A percentile compares a stretch with the other conserved stretches of the same genome.
phyloP scores from a whole-genome alignment of 78 protist species.

The Cyanophora paradoxa region DNA sequence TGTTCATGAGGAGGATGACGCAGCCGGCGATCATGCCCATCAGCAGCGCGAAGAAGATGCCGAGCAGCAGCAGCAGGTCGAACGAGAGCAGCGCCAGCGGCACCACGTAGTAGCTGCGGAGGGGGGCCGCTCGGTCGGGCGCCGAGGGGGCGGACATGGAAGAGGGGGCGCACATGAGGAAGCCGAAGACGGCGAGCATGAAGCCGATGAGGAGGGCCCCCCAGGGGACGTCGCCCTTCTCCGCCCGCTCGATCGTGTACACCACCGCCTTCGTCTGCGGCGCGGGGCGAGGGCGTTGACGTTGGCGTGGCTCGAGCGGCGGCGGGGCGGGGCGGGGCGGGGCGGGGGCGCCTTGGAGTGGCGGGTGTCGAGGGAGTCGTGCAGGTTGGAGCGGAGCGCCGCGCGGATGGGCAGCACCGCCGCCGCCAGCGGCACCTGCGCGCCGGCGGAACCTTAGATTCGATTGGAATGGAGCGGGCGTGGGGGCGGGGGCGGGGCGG shows the following conservation, averaged over 20 bases:
- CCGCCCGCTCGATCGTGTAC: conserved; percentile 58
- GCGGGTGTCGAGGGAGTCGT: conserved; percentile 64
- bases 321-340: neutral
- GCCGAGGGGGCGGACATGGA: neutral
- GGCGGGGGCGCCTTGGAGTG: conserved; percentile 23
- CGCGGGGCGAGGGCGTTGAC: too few species aligned
- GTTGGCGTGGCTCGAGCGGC: neutral
- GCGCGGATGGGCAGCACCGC: conserved; percentile 69
- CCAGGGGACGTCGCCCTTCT: conserved; percentile 12
- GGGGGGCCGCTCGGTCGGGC: neutral
- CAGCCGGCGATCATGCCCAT: conserved; percentile 74
- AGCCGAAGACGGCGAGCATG: conserved; percentile 47
- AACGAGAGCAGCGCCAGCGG: conserved; percentile 70
- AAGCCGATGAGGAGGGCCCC: conserved; percentile 55
- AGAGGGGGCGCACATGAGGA: too few species aligned
- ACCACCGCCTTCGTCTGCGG: conserved; percentile 60
- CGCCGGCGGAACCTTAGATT: too few species aligned
- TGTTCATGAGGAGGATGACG: neutral
- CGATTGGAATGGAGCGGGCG: too few species aligned
- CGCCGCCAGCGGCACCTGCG: conserved; percentile 55
- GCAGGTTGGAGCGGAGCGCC: conserved; percentile 54
- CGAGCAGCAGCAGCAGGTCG: conserved; percentile 63
- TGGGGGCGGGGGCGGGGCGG: too few species aligned
- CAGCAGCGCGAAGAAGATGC: conserved; percentile 76
- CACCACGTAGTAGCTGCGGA: conserved; percentile 68